Percentiles rank a stretch among this genome's conserved stretches.
phyloP scores from a whole-genome alignment of 306 rosid species.

The Nissolia schottii region DNA sequence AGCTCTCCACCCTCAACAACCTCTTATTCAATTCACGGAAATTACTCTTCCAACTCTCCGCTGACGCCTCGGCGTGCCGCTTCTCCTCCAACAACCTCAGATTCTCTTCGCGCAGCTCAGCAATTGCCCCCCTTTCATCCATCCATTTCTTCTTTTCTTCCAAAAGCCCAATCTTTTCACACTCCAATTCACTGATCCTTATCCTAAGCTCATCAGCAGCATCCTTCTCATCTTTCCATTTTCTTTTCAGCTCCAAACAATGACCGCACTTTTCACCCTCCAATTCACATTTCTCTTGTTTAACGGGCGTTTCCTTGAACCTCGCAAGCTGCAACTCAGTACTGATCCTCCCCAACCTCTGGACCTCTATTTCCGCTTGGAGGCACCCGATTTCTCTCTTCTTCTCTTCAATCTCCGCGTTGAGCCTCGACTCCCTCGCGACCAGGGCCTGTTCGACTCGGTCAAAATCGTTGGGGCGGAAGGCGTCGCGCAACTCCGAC shows the following conservation, averaged over 20 bases:
- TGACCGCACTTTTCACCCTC: background rate
- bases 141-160: background rate
- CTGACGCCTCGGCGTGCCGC: background rate
- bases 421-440: slow-evolving; percentile 6
- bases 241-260: background rate
- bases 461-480: slow-evolving; percentile 12
- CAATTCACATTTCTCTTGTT: background rate
- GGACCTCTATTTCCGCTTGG: background rate
- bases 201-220: background rate
- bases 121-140: background rate
- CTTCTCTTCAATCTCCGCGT: background rate
- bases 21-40: background rate
- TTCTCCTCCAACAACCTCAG: no score
- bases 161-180: background rate
- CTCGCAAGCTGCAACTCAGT: background rate
- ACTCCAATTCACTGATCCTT: background rate
- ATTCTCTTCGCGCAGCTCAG: background rate
- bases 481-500: slow-evolving; percentile 11
- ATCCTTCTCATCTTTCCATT: background rate
- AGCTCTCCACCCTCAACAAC: background rate
- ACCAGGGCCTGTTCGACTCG: slow-evolving; percentile 11
- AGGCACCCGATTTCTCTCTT: background rate
- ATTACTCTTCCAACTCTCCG: background rate
- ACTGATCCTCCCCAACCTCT: background rate
- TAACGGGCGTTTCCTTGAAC: background rate